Base-by-base conservation (phyloP, 306 rosid species). In the Citrullus mucosospermus region DNA sequence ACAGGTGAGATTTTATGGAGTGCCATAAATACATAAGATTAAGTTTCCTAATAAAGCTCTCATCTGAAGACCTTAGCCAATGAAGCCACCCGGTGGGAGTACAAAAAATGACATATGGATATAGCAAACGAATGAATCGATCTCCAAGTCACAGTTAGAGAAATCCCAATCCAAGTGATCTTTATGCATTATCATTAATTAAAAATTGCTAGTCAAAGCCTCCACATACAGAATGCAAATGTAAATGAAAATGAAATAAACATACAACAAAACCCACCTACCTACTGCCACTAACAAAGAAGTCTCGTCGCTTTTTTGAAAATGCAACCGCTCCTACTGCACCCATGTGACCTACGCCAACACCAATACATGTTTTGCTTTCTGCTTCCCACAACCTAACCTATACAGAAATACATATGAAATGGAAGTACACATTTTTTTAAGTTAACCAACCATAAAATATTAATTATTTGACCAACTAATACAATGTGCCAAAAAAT, bases 221-320 rank as follows among this genome's bases (percentile, higher is more conserved):
- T 46, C 22, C 39, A 48, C 22, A 50, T 50, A 28, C 59, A 48
- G 7, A 72, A 71, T 22, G 8, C 59, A 50, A 48, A 13, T 25
- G 22, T 25, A 48, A 48, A 71, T 14, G n/a, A 36, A 68, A 76
- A 80, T 18, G 20, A 14, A 46, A 41, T 44, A 60, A 25, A 20
- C 43, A 58, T 22, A 38, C 9, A 53, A 34, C 50, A 18, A 79
- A 82, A 84, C 78, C 60, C 38, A n/a, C 77, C 74, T 80, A 95
- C 98, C 97, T 84, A 76, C 98, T 92, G 82, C 98, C 98, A 84
- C 98, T 91, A 69, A 95, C 90, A 80, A 95, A 95, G 88, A 95
- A 95, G 80, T 90, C 89, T n/a, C 77, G 80, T 46, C 75, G 83
- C 83, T 83, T 88, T 84, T 85, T 95, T 41, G 97, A 92, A 80